Conservation (phyloP, 2,329 filamentous ascomycete species). For the Phoma sp. region DNA sequence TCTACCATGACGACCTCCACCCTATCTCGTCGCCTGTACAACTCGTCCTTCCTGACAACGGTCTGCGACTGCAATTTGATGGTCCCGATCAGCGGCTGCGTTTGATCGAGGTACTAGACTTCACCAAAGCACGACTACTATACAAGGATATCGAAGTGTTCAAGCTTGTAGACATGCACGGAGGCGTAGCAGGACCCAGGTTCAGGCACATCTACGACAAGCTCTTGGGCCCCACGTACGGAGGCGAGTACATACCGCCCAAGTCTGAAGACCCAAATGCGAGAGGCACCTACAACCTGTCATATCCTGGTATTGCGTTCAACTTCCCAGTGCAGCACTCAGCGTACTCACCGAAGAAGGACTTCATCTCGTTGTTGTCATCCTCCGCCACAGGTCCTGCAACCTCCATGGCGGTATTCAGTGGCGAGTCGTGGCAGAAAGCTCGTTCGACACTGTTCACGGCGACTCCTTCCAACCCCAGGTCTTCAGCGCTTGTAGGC, state of each 20-base stretch:
- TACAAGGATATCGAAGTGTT: slow-evolving; percentile 84
- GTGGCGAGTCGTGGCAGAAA: slow-evolving; percentile 88
- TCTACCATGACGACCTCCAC: slow-evolving; percentile 76
- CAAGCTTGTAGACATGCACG: slow-evolving; percentile 58
- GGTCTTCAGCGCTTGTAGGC: slow-evolving; percentile 68
- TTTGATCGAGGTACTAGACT: slow-evolving; percentile 89
- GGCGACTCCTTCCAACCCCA: slow-evolving; percentile 73
- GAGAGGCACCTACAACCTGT: slow-evolving; percentile 83
- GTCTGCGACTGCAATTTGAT: slow-evolving; percentile 89
- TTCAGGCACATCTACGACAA: slow-evolving; percentile 92
- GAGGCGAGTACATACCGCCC: slow-evolving; percentile 85
- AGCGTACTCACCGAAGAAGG: slow-evolving; percentile 75
- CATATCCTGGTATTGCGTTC: slow-evolving; percentile 93
- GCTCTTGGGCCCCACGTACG: slow-evolving; percentile 91
- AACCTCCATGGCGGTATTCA: slow-evolving; percentile 88
- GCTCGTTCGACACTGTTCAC: slow-evolving; percentile 79
- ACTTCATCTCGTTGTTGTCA: slow-evolving; percentile 86
- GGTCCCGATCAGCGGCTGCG: slow-evolving; percentile 90
- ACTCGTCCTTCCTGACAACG: slow-evolving; percentile 80
- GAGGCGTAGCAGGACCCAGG: slow-evolving; percentile 64
- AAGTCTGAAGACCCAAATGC: slow-evolving; percentile 57
- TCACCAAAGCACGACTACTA: slow-evolving; percentile 80
- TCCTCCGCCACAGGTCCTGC: slow-evolving; percentile 78
- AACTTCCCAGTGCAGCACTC: slow-evolving; percentile 80
- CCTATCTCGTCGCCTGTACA: slow-evolving; percentile 79